Base-by-base conservation (phyloP, 768 basidiomycete species). In the Boletales sp. region DNA sequence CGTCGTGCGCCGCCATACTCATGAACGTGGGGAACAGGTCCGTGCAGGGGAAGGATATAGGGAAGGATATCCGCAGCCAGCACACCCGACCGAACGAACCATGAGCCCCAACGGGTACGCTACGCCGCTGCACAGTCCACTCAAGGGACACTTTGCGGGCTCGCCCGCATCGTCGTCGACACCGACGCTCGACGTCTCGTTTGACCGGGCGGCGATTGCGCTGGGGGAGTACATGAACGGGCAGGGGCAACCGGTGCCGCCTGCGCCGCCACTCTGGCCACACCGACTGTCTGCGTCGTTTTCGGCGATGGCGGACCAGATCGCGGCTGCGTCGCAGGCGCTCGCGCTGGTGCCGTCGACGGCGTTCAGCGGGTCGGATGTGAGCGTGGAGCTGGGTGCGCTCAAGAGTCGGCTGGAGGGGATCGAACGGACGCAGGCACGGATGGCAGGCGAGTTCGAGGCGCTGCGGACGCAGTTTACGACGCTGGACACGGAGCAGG, bases 301-400 rank as follows among this genome's bases (percentile, higher is more conserved):
- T 41, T 61, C 65, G 12, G 62, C 68, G 21, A 71, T 75, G 57
- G 71, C 73, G 4, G 64, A 68, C 25, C 71, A 75, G 58, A 72
- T 75, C 46, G 60, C 62, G n/a, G 66, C 67, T 1, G 70, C 74
- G n/a, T 70, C 70, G 12, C 70, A 70, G 35, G 70, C 70, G 13
- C 64, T 74, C 35, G 63, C 70, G 8, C 56, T 59, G 21, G 58
- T 64, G 12, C 67, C 63, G 9, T 39, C 61, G 33, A 51, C 62
- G 5, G 54, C 60, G 8, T 61, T 51, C 41, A 62, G 50, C 36
- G 53, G 54, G 49, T 45, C 46, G 8, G 61, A 59, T 21, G 12
- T 43, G 39, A 8, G 45, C 13, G 36, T 45, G 0, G 51, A 59
- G 32, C 35, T 70, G 34, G 53, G 47, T 4, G 44, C 41, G 12